Percentiles rank a stretch among this genome's conserved stretches.
Conservation (phyloP, 495 filamentous ascomycete species). For the Zalerion maritima region DNA sequence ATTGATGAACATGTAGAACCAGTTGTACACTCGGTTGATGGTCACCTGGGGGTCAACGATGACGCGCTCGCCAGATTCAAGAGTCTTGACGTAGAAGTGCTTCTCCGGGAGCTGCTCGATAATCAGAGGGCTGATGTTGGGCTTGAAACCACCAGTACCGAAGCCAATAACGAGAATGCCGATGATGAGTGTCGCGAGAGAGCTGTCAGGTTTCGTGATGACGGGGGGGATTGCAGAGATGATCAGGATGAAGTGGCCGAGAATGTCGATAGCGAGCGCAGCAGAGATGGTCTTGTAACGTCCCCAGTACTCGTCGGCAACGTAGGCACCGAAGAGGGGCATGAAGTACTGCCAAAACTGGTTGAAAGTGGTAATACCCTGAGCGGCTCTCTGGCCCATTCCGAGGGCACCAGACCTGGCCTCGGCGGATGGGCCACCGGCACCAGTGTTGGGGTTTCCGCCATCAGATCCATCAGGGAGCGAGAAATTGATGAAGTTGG, state of each 20-base stretch:
- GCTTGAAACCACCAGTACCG: constrained; percentile 52
- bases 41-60: constrained; percentile 58
- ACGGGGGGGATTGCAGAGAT: constrained; percentile 47
- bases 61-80: constrained; percentile 43
- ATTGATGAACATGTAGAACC: constrained; percentile 60
- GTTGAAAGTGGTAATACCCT: constrained; percentile 54
- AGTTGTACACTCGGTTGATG: constrained; percentile 42
- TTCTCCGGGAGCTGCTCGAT: constrained; percentile 37
- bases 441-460: no score
- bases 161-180: constrained; percentile 52
- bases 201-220: constrained; percentile 34
- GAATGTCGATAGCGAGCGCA: constrained; percentile 40
- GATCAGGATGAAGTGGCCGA: constrained; percentile 53
- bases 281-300: constrained; percentile 54
- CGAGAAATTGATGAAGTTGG: constrained; percentile 55
- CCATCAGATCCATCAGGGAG: constrained; percentile 43
- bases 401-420: constrained; percentile 49
- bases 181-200: constrained; percentile 44
- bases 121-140: constrained; percentile 47
- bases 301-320: constrained; percentile 60
- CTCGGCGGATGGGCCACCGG: constrained; percentile 26
- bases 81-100: constrained; percentile 26
- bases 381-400: constrained; percentile 52
- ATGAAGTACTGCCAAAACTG: constrained; percentile 61
- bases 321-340: constrained; percentile 49